phyloP scores from a whole-genome alignment of 2,329 filamentous ascomycete genomes.

The Penicillium occitanis region DNA sequence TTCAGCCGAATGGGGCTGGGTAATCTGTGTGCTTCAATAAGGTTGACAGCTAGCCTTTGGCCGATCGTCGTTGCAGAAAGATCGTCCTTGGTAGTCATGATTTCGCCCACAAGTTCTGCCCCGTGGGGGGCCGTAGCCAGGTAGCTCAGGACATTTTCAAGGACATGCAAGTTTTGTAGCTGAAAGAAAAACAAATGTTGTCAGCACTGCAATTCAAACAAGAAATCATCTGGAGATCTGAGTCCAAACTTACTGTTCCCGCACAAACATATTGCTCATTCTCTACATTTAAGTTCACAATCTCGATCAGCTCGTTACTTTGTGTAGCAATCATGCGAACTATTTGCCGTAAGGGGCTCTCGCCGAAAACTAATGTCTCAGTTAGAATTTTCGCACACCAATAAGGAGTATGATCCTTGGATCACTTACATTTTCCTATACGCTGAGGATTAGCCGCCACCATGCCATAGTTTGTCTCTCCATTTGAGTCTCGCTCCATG shows the following conservation, averaged over 20 bases:
- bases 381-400: neutral
- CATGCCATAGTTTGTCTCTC: conserved; percentile 96
- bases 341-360: conserved; percentile 63
- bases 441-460: conserved; percentile 97
- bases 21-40: neutral
- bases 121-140: neutral
- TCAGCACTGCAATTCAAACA: neutral
- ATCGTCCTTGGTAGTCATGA: conserved; percentile 11
- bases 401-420: neutral
- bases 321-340: conserved; percentile 91
- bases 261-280: conserved; percentile 70
- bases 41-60: neutral
- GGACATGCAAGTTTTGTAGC: conserved; percentile 8
- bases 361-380: neutral
- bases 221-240: neutral
- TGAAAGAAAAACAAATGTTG: neutral
- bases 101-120: neutral
- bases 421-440: conserved; percentile 79
- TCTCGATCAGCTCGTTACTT: conserved; percentile 93
- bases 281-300: conserved; percentile 88
- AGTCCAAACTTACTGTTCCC: conserved; percentile 51
- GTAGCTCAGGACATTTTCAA: conserved; percentile 1
- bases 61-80: neutral
- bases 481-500: conserved; percentile 69
- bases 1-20: conserved; percentile 64